These are phyloP conservation scores for Phytophthora macrochlamydospora DNA, from an alignment of 352 stramenopile species.

Conservation along the genomic window DNA sequence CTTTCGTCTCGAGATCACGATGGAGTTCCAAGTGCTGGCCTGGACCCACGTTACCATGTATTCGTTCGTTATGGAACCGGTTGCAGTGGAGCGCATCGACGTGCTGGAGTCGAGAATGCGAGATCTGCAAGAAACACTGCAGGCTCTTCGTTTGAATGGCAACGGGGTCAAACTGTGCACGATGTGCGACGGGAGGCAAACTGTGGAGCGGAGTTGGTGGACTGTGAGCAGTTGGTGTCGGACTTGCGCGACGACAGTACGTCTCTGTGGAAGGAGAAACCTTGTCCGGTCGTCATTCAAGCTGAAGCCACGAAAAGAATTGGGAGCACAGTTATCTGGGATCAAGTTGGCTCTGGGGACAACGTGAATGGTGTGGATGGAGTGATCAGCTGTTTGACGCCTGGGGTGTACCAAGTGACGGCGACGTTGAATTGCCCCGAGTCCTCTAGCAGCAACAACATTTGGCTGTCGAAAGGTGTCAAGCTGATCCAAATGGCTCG, in stretches of 20 bases:
- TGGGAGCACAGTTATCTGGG: not conserved
- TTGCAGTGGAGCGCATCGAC: not conserved
- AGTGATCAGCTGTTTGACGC: not conserved
- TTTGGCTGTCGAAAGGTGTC: not conserved
- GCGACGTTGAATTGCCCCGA: not conserved
- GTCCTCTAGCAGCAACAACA: not conserved
- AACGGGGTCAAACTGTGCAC: no score
- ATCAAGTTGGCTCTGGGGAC: not conserved
- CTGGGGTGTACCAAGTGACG: not conserved
- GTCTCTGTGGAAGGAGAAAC: no score
- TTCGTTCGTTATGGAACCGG: not conserved
- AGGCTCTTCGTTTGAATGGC: no score
- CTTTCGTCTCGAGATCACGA: not conserved
- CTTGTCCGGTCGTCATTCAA: no score
- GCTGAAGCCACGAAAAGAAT: no score
- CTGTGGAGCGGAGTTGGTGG: no score
- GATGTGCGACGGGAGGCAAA: not conserved
- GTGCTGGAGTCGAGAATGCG: not conserved
- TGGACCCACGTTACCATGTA: not conserved
- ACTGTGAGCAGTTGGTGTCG: no score
- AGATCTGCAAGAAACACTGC: not conserved
- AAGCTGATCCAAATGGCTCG: not conserved
- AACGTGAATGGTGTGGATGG: not conserved
- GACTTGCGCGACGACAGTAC: no score
- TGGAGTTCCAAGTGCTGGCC: not conserved